Evolutionary conservation across 2,329 filamentous ascomycete genomes (phyloP).

Genomic region (Phialophora expanda): DNA sequence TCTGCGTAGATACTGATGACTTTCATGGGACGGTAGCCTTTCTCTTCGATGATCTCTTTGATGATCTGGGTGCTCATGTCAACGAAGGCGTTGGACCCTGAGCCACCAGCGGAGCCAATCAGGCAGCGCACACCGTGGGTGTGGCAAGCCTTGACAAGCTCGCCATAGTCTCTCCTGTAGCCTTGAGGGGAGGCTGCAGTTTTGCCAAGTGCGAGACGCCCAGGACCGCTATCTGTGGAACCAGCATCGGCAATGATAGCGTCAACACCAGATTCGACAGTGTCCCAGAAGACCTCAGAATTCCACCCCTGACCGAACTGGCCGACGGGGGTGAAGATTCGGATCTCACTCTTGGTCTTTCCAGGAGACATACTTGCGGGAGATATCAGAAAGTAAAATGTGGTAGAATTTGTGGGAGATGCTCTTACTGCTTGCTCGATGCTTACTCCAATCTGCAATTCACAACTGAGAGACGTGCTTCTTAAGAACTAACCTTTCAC

Average conservation of each 20-base stretch:
- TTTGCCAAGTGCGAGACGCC: slow-evolving; percentile 40
- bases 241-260: slow-evolving; percentile 44
- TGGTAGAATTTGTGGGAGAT: neutral
- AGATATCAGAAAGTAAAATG: neutral
- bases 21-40: slow-evolving; percentile 41
- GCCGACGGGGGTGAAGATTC: slow-evolving; percentile 29
- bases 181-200: slow-evolving; percentile 17
- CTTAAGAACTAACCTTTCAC: neutral
- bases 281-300: slow-evolving; percentile 24
- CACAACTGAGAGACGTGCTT: neutral
- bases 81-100: slow-evolving; percentile 53
- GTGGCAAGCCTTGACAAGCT: slow-evolving; percentile 47
- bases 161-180: slow-evolving; percentile 47
- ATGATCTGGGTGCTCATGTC: slow-evolving; percentile 49
- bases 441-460: neutral
- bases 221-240: slow-evolving; percentile 44
- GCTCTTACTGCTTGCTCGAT: neutral
- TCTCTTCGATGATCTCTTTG: slow-evolving; percentile 42
- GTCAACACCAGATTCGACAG: slow-evolving; percentile 25
- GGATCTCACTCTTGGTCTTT: slow-evolving; percentile 24
- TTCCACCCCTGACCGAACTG: slow-evolving; percentile 25
- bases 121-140: slow-evolving; percentile 48
- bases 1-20: slow-evolving; percentile 48
- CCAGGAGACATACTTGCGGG: slow-evolving; percentile 14
- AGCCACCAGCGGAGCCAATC: slow-evolving; percentile 55